Percentiles rank a stretch among this genome's conserved stretches.
phyloP scores from a whole-genome alignment of 2,329 filamentous ascomycete genomes.

The Exophiala bonariae region DNA sequence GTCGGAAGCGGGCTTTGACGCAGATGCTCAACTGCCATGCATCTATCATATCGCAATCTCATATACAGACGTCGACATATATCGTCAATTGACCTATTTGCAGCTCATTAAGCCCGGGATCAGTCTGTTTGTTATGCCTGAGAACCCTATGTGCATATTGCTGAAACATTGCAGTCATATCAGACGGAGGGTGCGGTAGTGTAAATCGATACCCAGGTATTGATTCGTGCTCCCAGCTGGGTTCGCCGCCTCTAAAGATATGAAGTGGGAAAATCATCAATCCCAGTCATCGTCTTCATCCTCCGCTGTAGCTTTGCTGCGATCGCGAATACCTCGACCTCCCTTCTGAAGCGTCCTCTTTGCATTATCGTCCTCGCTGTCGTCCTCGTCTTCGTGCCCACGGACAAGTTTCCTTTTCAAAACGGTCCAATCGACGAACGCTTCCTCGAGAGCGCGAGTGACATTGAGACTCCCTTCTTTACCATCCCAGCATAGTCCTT shows the following conservation, averaged over 20 bases:
- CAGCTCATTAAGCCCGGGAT: too few relatives aligned
- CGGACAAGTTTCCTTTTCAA: conserved; percentile 38
- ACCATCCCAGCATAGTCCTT: conserved; percentile 42
- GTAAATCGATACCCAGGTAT: too few relatives aligned
- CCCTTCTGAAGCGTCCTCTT: conserved; percentile 23
- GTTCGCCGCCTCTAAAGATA: neutral
- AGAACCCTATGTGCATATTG: too few relatives aligned
- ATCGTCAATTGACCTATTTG: too few relatives aligned
- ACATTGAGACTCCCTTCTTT: conserved; percentile 41
- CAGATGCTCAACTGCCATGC: too few relatives aligned
- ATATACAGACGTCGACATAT: too few relatives aligned
- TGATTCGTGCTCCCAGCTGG: too few relatives aligned
- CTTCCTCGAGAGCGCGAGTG: conserved; percentile 42
- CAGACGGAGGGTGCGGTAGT: too few relatives aligned
- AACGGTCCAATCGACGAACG: conserved; percentile 41
- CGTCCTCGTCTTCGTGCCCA: conserved; percentile 28
- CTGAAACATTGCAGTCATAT: too few relatives aligned
- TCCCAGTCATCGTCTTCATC: conserved; percentile 50
- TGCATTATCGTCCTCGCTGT: conserved; percentile 28
- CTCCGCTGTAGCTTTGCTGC: conserved; percentile 28
- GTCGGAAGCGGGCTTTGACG: too few relatives aligned
- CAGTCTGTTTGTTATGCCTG: too few relatives aligned
- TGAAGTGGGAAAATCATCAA: conserved; percentile 29
- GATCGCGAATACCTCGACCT: conserved; percentile 33
- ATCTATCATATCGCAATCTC: too few relatives aligned